Percentiles rank a stretch among this genome's conserved stretches.
Evolutionary conservation across 352 stramenopile species (phyloP).

Genomic region (Phytophthora aleatoria): DNA sequence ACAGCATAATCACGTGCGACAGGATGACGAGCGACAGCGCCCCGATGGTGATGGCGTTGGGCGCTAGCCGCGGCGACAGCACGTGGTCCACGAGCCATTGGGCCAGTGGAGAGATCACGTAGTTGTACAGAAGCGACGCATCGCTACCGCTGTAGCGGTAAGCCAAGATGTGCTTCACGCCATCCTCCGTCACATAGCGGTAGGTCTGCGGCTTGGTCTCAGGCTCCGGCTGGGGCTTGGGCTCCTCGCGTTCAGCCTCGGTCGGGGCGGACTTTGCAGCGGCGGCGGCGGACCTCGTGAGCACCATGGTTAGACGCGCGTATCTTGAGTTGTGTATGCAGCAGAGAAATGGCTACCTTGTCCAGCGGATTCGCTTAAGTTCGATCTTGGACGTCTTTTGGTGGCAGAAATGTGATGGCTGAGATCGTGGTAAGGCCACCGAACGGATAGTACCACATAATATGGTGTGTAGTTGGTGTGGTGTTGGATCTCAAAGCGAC

Average conservation of each 20-base stretch:
- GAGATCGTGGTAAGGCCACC: slow-evolving; percentile 5
- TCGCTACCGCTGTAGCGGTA: slow-evolving; percentile 91
- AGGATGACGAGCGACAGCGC: slow-evolving; percentile 71
- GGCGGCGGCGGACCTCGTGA: slow-evolving; percentile 29
- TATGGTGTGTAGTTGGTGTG: slow-evolving; percentile 1
- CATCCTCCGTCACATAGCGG: slow-evolving; percentile 74
- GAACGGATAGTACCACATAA: slow-evolving; percentile 3
- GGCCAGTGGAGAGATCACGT: slow-evolving; percentile 76
- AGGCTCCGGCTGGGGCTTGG: slow-evolving; percentile 5
- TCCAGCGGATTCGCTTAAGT: slow-evolving; percentile 5
- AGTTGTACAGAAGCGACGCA: slow-evolving; percentile 82
- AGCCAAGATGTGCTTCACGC: slow-evolving; percentile 66
- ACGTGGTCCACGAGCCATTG: slow-evolving; percentile 80
- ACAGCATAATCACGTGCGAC: slow-evolving; percentile 80
- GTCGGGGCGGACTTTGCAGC: not conserved
- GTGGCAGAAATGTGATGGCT: slow-evolving; percentile 25
- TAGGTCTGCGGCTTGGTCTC: slow-evolving; percentile 32
- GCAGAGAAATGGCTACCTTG: slow-evolving; percentile 13
- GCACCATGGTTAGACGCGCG: slow-evolving; percentile 19
- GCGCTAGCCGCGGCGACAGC: slow-evolving; percentile 70
- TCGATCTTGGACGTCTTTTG: slow-evolving; percentile 2
- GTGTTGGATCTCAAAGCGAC: not conserved
- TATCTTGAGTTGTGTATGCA: slow-evolving; percentile 20
- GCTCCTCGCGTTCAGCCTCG: slow-evolving; percentile 2
- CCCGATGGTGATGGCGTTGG: slow-evolving; percentile 86